Conservation (phyloP, 305 asterid genomes). For the Nicotiana rustica region DNA sequence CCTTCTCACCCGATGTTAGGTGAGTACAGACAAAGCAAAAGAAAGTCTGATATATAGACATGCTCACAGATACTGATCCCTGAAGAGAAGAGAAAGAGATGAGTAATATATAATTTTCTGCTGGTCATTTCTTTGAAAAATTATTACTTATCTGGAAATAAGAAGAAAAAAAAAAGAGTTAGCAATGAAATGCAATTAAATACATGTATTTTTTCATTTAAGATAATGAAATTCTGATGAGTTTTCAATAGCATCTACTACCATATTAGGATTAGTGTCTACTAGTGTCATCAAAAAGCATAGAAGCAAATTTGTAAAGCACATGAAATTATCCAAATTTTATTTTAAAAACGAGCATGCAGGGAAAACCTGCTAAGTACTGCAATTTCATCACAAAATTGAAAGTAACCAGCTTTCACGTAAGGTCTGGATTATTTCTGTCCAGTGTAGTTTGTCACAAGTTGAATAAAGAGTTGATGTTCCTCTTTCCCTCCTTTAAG, state of each 20-base stretch:
- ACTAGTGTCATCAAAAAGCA: neutral
- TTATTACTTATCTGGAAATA: neutral
- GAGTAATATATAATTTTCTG: neutral
- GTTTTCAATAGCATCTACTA: neutral
- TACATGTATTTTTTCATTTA: neutral
- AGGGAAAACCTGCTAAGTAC: neutral
- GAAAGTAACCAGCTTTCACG: neutral
- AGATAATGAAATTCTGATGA: neutral
- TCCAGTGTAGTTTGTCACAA: conserved; percentile 21
- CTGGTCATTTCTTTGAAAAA: neutral
- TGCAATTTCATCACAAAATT: neutral
- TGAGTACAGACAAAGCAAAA: conserved; percentile 86
- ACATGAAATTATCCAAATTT: neutral
- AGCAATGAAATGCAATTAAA: neutral
- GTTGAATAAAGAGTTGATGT: conserved; percentile 4
- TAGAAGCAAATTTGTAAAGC: neutral
- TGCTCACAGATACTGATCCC: conserved; percentile 96
- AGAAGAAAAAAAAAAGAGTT: neutral
- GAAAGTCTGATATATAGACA: conserved; percentile 93
- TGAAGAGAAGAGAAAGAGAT: conserved; percentile 43
- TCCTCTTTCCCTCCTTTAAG: conserved; percentile 19
- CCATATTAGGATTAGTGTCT: neutral
- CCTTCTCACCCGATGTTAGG: conserved; percentile 90
- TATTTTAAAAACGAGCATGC: neutral
- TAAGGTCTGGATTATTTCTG: neutral